A percentile compares a stretch with the other conserved stretches of the same genome.
Conservation (phyloP, 2,329 filamentous ascomycete species). For the Plenodomus lindquistii region DNA sequence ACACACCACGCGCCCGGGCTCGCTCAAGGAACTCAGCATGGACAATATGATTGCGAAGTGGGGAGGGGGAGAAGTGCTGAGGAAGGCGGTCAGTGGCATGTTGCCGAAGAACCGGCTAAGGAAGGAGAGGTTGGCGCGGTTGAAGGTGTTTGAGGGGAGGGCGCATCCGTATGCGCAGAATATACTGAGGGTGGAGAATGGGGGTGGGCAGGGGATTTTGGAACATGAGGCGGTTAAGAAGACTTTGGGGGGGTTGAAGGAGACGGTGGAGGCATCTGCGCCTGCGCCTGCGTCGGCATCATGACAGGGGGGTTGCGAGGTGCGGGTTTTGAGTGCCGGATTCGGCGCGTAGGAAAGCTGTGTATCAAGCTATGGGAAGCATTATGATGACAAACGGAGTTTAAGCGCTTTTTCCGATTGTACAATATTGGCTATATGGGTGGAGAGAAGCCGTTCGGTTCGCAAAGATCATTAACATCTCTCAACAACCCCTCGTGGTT, state of each 20-base stretch:
- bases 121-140: constrained; percentile 80
- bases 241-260: constrained; percentile 28
- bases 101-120: constrained; percentile 93
- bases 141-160: constrained; percentile 96
- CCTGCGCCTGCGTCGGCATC: constrained; percentile 18
- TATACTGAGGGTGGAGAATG: constrained; percentile 67
- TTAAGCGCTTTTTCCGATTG: neutral
- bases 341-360: neutral
- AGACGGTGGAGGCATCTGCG: constrained; percentile 17
- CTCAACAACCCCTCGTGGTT: neutral
- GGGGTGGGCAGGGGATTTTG: constrained; percentile 38
- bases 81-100: constrained; percentile 95
- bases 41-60: constrained; percentile 92
- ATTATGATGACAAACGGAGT: neutral
- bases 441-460: neutral
- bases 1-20: constrained; percentile 88
- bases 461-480: neutral
- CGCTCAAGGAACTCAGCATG: constrained; percentile 87
- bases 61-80: constrained; percentile 87
- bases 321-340: neutral
- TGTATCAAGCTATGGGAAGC: neutral
- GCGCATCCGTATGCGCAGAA: constrained; percentile 92
- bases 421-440: neutral
- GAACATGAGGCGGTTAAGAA: constrained; percentile 45
- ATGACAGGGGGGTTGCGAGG: constrained; percentile 12